Evolutionary conservation across 2,329 filamentous ascomycete species (phyloP).

Genomic region (Alternaria brassicae): DNA sequence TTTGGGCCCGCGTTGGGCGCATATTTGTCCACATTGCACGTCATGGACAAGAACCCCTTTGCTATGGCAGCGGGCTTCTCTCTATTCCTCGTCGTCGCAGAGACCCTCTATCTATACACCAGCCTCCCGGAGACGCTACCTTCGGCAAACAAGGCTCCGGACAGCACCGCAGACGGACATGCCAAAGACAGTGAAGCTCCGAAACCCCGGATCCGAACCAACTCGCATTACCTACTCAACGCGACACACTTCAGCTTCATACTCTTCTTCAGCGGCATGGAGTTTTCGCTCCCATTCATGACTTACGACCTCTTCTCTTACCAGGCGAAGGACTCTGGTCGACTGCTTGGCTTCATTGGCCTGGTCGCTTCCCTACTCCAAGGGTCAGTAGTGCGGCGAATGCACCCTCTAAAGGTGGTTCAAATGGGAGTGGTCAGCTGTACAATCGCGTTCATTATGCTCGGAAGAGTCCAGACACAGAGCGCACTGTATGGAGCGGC

Average conservation of each 20-base stretch:
- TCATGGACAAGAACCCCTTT: constrained; percentile 88
- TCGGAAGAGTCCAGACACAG: constrained; percentile 73
- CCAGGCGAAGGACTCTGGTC: constrained; percentile 78
- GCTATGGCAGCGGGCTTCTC: constrained; percentile 90
- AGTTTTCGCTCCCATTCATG: constrained; percentile 97
- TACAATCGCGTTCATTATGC: constrained; percentile 78
- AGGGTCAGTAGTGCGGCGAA: constrained; percentile 84
- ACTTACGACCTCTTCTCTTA: constrained; percentile 93
- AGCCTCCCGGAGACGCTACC: constrained; percentile 87
- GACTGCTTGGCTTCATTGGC: constrained; percentile 87
- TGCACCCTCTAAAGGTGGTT: constrained; percentile 81
- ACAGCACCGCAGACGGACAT: constrained; percentile 29
- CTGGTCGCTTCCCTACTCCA: constrained; percentile 92
- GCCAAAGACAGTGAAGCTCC: constrained; percentile 24
- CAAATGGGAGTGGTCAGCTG: constrained; percentile 80
- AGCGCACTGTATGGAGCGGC: constrained; percentile 80
- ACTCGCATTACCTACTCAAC: constrained; percentile 84
- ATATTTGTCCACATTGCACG: constrained; percentile 77
- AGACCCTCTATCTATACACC: constrained; percentile 87
- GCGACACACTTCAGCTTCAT: constrained; percentile 88
- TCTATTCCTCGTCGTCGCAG: constrained; percentile 79
- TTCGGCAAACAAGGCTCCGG: constrained; percentile 37
- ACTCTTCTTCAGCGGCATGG: constrained; percentile 97
- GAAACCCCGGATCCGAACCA: constrained; percentile 64
- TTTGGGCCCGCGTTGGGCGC: constrained; percentile 93